Percentiles rank a stretch among this genome's conserved stretches.
These are phyloP conservation scores for Diaporthe citri DNA, from an alignment of 2,329 filamentous ascomycete species.

Conservation along the genomic window DNA sequence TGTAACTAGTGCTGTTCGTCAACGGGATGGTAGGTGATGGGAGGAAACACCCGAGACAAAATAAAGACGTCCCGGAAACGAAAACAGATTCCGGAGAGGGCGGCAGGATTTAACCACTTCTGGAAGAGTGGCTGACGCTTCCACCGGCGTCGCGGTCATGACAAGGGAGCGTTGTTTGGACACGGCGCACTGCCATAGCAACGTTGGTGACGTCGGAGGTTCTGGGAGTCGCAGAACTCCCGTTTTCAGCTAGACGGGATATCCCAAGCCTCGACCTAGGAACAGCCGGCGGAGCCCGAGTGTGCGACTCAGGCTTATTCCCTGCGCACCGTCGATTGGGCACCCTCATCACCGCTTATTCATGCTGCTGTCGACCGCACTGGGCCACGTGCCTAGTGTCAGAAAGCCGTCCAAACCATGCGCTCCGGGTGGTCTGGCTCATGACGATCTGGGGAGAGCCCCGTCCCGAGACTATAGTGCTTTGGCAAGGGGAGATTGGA, in stretches of 20 bases:
- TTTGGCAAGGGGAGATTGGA: constrained; percentile 14
- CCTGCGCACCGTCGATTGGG: constrained; percentile 12
- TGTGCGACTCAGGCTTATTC: constrained; percentile 25
- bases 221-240: constrained; percentile 24
- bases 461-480: not conserved
- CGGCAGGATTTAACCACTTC: constrained; percentile 18
- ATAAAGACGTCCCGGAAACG: not conserved
- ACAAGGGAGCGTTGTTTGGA: constrained; percentile 20
- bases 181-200: not conserved
- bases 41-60: not conserved
- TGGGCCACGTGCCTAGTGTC: constrained; percentile 31
- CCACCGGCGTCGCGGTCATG: not conserved
- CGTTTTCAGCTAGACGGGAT: constrained; percentile 19
- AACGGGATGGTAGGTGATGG: not conserved
- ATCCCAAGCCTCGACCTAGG: constrained; percentile 18
- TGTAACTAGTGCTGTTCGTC: not conserved
- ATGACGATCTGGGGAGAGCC: constrained; percentile 13
- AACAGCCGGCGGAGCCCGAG: constrained; percentile 16
- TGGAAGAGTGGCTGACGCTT: constrained; percentile 11
- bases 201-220: constrained; percentile 22
- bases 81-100: not conserved
- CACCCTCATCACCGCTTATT: not conserved
- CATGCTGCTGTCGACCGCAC: not conserved
- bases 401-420: constrained; percentile 14
- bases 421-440: not conserved